Evolutionary conservation across 192 early-diverging fungal species (phyloP).

Genomic region (Backusella parvicylindrica): DNA sequence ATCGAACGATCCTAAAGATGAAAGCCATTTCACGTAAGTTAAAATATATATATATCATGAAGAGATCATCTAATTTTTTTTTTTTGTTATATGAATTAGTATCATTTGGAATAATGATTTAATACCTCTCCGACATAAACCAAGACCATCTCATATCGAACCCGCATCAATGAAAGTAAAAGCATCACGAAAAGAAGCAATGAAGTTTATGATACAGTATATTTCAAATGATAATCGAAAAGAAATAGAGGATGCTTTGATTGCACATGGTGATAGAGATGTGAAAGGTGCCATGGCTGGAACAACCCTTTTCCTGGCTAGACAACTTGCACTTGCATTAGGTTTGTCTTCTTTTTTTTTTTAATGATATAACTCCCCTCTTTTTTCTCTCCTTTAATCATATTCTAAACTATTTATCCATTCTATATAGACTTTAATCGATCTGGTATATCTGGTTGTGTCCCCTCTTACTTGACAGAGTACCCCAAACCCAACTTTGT

Average conservation of each 20-base stretch:
- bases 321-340: constrained; percentile 59
- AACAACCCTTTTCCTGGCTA: constrained; percentile 50
- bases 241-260: constrained; percentile 54
- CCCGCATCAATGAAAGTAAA: neutral
- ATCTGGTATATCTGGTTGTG: neutral
- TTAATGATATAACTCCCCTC: constrained; percentile 24
- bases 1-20: constrained; percentile 69
- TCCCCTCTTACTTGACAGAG: neutral
- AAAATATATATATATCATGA: neutral
- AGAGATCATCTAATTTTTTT: neutral
- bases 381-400: no score
- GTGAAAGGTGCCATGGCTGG: constrained; percentile 39
- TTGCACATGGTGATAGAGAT: constrained; percentile 49
- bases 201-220: constrained; percentile 55
- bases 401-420: constrained; percentile 36
- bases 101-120: constrained; percentile 51
- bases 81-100: constrained; percentile 15
- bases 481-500: neutral
- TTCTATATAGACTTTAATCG: neutral
- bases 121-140: constrained; percentile 29
- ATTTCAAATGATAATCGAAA: constrained; percentile 55
- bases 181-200: neutral
- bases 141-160: constrained; percentile 37
- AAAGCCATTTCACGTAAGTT: constrained; percentile 58
- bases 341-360: constrained; percentile 22